Conservation (phyloP, 495 filamentous ascomycete genomes). For the Lichenothelia convexa region DNA sequence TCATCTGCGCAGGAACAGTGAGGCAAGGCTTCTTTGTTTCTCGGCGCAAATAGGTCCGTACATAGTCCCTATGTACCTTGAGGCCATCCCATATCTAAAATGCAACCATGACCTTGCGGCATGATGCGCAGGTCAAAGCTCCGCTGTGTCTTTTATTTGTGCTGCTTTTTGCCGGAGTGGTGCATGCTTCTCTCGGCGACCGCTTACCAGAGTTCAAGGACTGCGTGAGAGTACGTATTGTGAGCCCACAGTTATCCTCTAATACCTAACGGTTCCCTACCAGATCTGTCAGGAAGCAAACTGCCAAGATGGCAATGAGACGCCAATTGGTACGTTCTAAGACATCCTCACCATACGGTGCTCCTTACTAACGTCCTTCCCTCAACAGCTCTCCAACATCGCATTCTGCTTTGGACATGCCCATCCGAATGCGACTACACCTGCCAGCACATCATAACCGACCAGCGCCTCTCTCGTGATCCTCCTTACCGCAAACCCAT, state of each 20-base stretch:
- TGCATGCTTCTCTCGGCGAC: slow-evolving; percentile 64
- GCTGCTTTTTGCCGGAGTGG: slow-evolving; percentile 28
- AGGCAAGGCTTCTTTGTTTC: background rate
- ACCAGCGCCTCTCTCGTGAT: slow-evolving; percentile 44
- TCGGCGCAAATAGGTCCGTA: background rate
- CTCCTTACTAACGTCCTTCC: slow-evolving; percentile 1
- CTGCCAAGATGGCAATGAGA: slow-evolving; percentile 37
- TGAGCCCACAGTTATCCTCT: background rate
- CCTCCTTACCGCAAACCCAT: slow-evolving; percentile 45
- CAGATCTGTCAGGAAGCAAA: slow-evolving; percentile 72
- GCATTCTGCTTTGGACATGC: slow-evolving; percentile 63
- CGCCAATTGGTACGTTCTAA: slow-evolving; percentile 34
- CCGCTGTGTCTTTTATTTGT: background rate
- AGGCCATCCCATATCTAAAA: no score
- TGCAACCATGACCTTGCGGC: background rate
- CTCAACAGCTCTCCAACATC: slow-evolving; percentile 41
- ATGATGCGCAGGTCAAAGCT: background rate
- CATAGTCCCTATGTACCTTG: no score
- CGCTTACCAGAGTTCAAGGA: slow-evolving; percentile 72
- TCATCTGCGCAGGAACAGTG: background rate
- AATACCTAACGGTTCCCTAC: background rate
- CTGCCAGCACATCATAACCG: slow-evolving; percentile 87
- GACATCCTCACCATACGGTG: background rate
- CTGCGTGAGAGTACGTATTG: slow-evolving; percentile 56
- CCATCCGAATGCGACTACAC: slow-evolving; percentile 92